Percentiles rank a stretch among this genome's conserved stretches.
Evolutionary conservation across 768 basidiomycete species (phyloP).

Genomic region (Tulasnella sp.): DNA sequence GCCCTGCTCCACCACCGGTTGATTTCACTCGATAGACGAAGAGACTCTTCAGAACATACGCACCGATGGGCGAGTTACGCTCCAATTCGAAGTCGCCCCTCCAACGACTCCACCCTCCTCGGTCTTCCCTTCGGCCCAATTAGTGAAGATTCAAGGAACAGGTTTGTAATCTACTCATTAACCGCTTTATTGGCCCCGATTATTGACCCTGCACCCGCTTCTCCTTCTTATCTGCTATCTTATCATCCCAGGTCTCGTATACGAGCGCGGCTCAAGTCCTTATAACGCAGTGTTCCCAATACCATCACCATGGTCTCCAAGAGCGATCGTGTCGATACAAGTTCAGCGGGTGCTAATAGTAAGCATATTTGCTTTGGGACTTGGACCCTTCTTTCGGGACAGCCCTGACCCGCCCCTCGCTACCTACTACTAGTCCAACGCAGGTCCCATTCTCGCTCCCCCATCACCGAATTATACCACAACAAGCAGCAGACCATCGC

Average conservation of each 20-base stretch:
- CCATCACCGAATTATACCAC: constrained; percentile 11
- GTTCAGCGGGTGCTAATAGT: constrained; percentile 19
- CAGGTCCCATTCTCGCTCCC: constrained; percentile 20
- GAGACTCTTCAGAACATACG: constrained; percentile 26
- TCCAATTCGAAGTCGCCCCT: constrained; percentile 23
- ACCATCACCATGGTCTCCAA: constrained; percentile 14
- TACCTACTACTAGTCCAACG: constrained; percentile 9
- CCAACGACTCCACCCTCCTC: constrained; percentile 12
- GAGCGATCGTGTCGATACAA: constrained; percentile 22
- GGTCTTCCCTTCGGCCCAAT: constrained; percentile 16
- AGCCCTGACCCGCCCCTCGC: background rate
- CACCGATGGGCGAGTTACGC: constrained; percentile 25
- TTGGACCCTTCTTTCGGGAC: background rate
- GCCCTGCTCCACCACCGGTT: background rate
- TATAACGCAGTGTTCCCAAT: constrained; percentile 22
- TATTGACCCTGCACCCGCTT: constrained; percentile 1
- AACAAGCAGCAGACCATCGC: background rate
- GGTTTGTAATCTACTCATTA: constrained; percentile 19
- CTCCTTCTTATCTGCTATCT: constrained; percentile 16
- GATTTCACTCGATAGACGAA: constrained; percentile 16
- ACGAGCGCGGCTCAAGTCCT: constrained; percentile 24
- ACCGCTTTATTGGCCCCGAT: constrained; percentile 12
- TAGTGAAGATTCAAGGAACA: constrained; percentile 27
- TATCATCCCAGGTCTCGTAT: constrained; percentile 22
- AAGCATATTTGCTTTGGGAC: background rate